These are phyloP conservation scores for Cenchrus americanus DNA, from an alignment of 176 grass and related monocot species.

Conservation along the genomic window DNA sequence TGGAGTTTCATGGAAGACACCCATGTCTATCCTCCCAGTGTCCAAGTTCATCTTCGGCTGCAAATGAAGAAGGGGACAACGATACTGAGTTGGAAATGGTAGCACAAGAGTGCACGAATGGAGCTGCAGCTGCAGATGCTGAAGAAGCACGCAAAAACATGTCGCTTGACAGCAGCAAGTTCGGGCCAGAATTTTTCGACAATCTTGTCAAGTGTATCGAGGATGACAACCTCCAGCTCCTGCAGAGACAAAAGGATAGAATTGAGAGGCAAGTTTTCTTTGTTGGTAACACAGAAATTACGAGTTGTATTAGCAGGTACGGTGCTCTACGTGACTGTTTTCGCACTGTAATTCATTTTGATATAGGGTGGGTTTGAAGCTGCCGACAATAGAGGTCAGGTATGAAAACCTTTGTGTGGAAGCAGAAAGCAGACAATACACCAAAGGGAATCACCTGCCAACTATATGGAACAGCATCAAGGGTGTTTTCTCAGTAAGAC, in stretches of 20 bases:
- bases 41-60: background rate
- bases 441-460: constrained; percentile 1
- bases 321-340: background rate
- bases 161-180: background rate
- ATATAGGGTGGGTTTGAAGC: constrained; percentile 22
- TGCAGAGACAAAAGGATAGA: constrained; percentile 37
- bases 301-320: background rate
- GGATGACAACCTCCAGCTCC: constrained; percentile 25
- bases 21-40: background rate
- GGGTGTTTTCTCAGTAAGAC: constrained; percentile 20
- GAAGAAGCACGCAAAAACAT: background rate
- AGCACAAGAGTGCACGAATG: background rate
- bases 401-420: constrained; percentile 23
- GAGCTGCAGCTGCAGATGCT: background rate
- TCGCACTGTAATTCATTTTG: background rate
- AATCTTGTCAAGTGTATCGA: constrained; percentile 24
- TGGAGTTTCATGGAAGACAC: background rate
- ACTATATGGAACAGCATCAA: constrained; percentile 34
- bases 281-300: background rate
- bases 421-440: constrained; percentile 17
- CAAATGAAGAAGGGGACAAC: background rate
- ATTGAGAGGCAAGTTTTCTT: constrained; percentile 26
- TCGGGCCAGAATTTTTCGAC: constrained; percentile 13
- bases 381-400: constrained; percentile 21
- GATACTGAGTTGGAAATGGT: background rate